Evolutionary conservation across 2,329 filamentous ascomycete species (phyloP).

Genomic region (Alternaria alternata): DNA sequence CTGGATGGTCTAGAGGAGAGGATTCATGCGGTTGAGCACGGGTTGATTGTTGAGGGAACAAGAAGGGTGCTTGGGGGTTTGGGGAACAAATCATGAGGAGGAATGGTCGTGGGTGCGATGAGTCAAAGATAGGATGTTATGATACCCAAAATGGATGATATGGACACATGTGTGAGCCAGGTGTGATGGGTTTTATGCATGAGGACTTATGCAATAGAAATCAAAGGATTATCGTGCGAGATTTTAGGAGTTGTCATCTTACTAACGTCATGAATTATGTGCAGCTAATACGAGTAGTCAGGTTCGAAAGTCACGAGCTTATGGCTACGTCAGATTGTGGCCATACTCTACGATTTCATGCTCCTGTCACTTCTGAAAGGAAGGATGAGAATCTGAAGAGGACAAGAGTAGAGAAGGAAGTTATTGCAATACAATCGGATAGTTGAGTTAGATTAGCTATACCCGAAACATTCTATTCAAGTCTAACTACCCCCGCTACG

Average conservation of each 20-base stretch:
- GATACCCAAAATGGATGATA: conserved; percentile 13
- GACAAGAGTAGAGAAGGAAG: neutral
- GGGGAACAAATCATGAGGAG: conserved; percentile 7
- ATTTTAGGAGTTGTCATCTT: neutral
- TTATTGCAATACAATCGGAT: neutral
- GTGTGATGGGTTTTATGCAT: neutral
- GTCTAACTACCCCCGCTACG: neutral
- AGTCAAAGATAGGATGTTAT: neutral
- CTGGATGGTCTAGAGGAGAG: conserved; percentile 72
- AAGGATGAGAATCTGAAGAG: neutral
- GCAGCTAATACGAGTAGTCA: neutral
- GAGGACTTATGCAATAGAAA: neutral
- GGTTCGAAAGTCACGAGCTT: neutral
- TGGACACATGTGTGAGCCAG: neutral
- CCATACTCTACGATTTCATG: neutral
- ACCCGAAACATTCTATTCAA: neutral
- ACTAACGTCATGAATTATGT: no score
- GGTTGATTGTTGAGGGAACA: conserved; percentile 79
- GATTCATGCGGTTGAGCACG: conserved; percentile 80
- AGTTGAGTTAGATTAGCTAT: neutral
- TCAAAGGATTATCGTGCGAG: neutral
- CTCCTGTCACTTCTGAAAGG: neutral
- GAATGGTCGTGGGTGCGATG: neutral
- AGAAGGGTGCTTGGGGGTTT: conserved; percentile 57
- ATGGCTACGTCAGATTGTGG: neutral